Evolutionary conservation across 768 basidiomycete genomes (phyloP).

Genomic region (Macrolepiota fuliginosa): DNA sequence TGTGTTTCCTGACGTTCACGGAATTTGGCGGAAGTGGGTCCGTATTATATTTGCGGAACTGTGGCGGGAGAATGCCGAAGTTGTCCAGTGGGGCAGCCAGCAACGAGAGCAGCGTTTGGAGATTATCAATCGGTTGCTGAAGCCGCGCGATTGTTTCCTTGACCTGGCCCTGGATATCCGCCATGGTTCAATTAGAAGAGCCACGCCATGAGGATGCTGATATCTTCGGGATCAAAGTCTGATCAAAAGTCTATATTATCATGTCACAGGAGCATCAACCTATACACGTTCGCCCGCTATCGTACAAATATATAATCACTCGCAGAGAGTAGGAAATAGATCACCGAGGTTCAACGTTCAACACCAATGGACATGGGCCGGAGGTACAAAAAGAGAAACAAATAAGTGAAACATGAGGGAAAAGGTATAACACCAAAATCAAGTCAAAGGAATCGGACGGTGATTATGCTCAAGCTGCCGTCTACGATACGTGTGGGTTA

Average conservation of each 20-base stretch:
- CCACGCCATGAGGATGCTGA: not conserved
- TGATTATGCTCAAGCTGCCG: not conserved
- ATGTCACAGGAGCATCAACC: not conserved
- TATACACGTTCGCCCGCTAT: conserved; percentile 2
- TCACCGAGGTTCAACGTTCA: not conserved
- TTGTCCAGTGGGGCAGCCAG: conserved; percentile 57
- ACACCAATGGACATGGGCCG: not conserved
- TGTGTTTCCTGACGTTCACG: conserved; percentile 35
- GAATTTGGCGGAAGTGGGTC: conserved; percentile 31
- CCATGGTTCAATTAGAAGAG: conserved; percentile 10
- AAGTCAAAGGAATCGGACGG: not conserved
- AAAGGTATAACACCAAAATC: not conserved
- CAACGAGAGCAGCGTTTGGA: conserved; percentile 51
- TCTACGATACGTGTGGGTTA: conserved; percentile 20
- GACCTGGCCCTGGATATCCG: conserved; percentile 23
- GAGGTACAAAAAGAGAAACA: not conserved
- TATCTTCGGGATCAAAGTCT: not conserved
- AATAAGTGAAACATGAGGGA: not conserved
- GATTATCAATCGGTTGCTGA: conserved; percentile 44
- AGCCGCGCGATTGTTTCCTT: conserved; percentile 43
- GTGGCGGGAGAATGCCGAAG: conserved; percentile 59
- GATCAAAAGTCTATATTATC: not conserved
- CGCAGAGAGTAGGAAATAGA: not conserved
- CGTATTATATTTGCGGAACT: conserved; percentile 42
- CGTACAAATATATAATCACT: conserved; percentile 12